A percentile compares a stretch with the other conserved stretches of the same genome.
These are phyloP conservation scores for Colletotrichum liaoningense DNA, from an alignment of 2,329 filamentous ascomycete species.

Conservation along the genomic window DNA sequence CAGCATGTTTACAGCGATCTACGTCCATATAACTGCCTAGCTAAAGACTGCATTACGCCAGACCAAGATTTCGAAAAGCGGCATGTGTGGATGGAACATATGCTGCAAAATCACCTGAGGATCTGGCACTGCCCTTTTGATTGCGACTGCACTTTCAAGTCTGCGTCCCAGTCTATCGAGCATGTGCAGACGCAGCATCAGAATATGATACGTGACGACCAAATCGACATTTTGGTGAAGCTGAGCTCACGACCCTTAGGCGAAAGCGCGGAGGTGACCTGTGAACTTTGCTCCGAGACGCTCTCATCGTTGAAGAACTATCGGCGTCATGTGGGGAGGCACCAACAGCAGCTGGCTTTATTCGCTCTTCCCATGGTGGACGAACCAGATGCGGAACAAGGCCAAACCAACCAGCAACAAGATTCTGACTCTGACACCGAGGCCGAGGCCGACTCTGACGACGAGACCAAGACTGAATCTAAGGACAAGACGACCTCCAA, in stretches of 20 bases:
- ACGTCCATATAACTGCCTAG: constrained; percentile 50
- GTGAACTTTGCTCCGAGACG: background rate
- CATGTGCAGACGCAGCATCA: fast-evolving
- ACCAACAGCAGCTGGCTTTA: background rate
- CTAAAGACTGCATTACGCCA: constrained; percentile 40
- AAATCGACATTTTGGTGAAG: background rate
- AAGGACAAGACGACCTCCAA: no score
- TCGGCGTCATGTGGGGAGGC: background rate
- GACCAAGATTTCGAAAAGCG: constrained; percentile 38
- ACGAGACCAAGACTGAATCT: no score
- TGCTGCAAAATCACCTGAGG: constrained; percentile 38
- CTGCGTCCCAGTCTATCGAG: background rate
- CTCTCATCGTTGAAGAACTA: background rate
- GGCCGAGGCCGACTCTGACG: no score
- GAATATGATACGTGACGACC: fast-evolving
- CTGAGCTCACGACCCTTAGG: fast-evolving
- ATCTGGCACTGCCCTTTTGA: background rate
- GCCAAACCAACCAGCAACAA: background rate
- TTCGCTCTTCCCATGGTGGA: background rate
- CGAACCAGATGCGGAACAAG: background rate
- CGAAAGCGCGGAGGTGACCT: fast-evolving
- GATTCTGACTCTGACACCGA: no score
- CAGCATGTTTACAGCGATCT: constrained; percentile 52
- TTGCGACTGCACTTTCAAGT: fast-evolving
- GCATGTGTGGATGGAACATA: constrained; percentile 41